Base-by-base conservation (phyloP, 257 asterid species). In the Cruciata laevipes region DNA sequence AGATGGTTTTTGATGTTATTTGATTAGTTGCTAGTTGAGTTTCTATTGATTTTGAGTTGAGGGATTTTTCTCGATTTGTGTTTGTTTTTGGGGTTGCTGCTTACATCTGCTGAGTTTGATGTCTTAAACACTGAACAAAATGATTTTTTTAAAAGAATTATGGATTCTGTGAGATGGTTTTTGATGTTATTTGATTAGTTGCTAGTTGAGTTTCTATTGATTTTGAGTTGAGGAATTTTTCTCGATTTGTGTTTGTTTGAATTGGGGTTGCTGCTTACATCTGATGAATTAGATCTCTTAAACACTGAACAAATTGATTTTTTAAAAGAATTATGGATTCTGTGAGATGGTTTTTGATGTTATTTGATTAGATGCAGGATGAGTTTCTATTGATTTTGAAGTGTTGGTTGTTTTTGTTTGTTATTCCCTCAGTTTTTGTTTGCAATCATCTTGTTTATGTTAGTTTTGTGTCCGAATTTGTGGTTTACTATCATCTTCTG, bases 121-220 rank as follows among this genome's bases (percentile, higher is more conserved):
- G n/a, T n/a, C n/a, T n/a, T n/a, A n/a, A n/a, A n/a, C n/a, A n/a
- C n/a, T n/a, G n/a, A n/a, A n/a, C n/a, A n/a, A n/a, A n/a, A n/a
- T n/a, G n/a, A n/a, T n/a, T n/a, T n/a, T n/a, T n/a, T n/a, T n/a
- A n/a, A n/a, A n/a, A n/a, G 17, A 51, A 53, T 53, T 52, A 3
- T 20, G 63, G 21, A 24, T 67, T 66, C 12, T 30, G 63, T 21
- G 32, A 10, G 11, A 31, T 67, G 71, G 63, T 13, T 53, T 67
- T 66, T 25, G 51, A 51, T 67, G 44, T 52, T 67, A 14, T 52
- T 47, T 47, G 14, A 53, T 53, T 32, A 3, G 27, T 20, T 53
- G 27, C 27, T 7, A 53, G 60, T 53, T 53, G 12, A 12, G 20
- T 53, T 53, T 53, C 6, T 21, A 3, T 8, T 12, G 25, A 20